phyloP scores from a whole-genome alignment of 2,329 filamentous ascomycete species.

The Ascochyta rabiei region DNA sequence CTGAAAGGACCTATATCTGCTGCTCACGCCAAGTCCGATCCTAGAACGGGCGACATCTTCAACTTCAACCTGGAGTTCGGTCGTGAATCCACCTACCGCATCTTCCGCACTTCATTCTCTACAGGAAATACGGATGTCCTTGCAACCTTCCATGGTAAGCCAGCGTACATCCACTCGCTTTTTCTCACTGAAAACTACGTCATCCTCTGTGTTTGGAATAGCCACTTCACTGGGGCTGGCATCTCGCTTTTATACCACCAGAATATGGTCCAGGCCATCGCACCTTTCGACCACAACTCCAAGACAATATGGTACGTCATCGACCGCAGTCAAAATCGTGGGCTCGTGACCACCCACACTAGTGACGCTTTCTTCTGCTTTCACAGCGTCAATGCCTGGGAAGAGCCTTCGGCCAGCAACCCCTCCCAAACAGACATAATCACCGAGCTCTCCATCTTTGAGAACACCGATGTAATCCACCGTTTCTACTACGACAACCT shows the following conservation, averaged over 20 bases:
- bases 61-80: conserved; percentile 81
- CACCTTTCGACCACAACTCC: conserved; percentile 63
- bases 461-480: conserved; percentile 68
- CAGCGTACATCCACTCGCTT: conserved; percentile 84
- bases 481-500: conserved; percentile 66
- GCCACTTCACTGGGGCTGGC: conserved; percentile 65
- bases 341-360: conserved; percentile 72
- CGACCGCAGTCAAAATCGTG: conserved; percentile 66
- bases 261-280: conserved; percentile 72
- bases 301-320: conserved; percentile 75
- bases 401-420: conserved; percentile 56
- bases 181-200: conserved; percentile 75
- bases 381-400: conserved; percentile 79
- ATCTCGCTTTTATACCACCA: conserved; percentile 66
- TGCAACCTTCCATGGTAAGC: conserved; percentile 64
- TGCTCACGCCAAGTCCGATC: conserved; percentile 75
- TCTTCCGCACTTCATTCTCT: conserved; percentile 69
- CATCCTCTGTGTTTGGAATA: conserved; percentile 73
- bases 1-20: conserved; percentile 71
- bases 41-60: conserved; percentile 74
- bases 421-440: conserved; percentile 60
- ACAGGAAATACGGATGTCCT: conserved; percentile 73
- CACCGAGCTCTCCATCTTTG: conserved; percentile 70
- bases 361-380: conserved; percentile 77
- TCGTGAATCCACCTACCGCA: conserved; percentile 63